Base-by-base conservation (phyloP, 208 protist species). In the Acanthamoeba polyphaga region DNA sequence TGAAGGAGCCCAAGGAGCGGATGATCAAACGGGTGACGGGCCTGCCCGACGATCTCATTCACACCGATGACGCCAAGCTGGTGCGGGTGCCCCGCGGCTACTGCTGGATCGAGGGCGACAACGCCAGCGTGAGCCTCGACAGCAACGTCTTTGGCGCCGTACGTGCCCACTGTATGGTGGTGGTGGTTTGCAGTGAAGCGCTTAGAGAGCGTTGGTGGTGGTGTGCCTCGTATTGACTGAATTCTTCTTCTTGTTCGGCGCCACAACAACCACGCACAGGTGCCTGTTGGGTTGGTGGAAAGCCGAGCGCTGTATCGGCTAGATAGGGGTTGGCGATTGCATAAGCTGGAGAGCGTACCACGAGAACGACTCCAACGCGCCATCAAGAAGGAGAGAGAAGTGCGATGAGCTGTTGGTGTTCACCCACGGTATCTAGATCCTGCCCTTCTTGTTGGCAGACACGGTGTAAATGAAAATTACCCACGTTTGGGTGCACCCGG, bases 91-190 rank as follows among this genome's bases (percentile, higher is more conserved):
- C 89, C 12, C n/a, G n/a, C 3, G 89, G 89, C 34, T 55, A 78
- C 46, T 93, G 89, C 89, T 93, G 89, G 89, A 24, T 93, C 34
- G 89, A 93, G 53, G 89, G 89, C 27, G 89, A 93, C 89, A 93
- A 93, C 46, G 43, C 89, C 22, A 10, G 32, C n/a, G 66, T 58
- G 64, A 93, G 89, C 89, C 64, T 82, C 12, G 89, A 93, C 46
- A 93, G 89, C 89, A 72, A 78, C 58, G 62, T 32, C 29, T 93
- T 66, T 78, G 89, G 89, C 15, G 58, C 89, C 29, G 89, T 93
- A 66, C 74, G 38, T 68, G 62, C 55, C 10, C 55, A 60, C 10
- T 12, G 55, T n/a, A n/a, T n/a, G n/a, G n/a, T n/a, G n/a, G n/a
- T n/a, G n/a, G n/a, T n/a, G n/a, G n/a, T n/a, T n/a, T n/a, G n/a